These are phyloP conservation scores for Solanum rostratum DNA, from an alignment of 257 asterid genomes.

Conservation along the genomic window DNA sequence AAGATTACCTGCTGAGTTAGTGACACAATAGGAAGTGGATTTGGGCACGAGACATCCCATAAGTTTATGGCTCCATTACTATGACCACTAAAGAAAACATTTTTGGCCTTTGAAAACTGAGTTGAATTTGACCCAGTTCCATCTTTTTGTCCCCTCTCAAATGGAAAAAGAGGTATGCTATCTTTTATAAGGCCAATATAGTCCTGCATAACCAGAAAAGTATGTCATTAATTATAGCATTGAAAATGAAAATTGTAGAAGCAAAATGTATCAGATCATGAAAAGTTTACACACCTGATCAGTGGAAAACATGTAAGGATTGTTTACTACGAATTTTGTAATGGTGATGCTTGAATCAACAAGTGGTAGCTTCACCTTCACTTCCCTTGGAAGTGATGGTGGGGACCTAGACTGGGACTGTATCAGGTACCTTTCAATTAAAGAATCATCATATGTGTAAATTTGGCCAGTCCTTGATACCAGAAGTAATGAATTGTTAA, in stretches of 20 bases:
- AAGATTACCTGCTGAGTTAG: constrained; percentile 64
- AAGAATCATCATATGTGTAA: constrained; percentile 50
- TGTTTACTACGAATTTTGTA: constrained; percentile 40
- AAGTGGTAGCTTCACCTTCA: constrained; percentile 54
- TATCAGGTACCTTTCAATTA: constrained; percentile 59
- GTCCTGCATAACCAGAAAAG: constrained; percentile 33
- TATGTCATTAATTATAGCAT: not conserved
- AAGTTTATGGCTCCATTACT: constrained; percentile 64
- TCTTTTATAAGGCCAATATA: constrained; percentile 32
- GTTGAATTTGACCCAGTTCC: constrained; percentile 41
- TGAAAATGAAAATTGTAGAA: not conserved
- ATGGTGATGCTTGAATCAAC: constrained; percentile 72
- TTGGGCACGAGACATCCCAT: constrained; percentile 90
- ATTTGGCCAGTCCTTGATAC: constrained; percentile 66
- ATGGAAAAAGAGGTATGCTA: constrained; percentile 54
- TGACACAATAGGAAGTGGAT: constrained; percentile 53
- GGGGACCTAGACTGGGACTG: constrained; percentile 66
- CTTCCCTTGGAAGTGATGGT: constrained; percentile 74
- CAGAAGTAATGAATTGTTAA: constrained; percentile 40
- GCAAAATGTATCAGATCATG: not conserved
- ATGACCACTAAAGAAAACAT: constrained; percentile 75
- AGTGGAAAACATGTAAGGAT: constrained; percentile 35
- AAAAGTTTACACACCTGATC: constrained; percentile 39
- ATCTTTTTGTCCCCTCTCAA: constrained; percentile 45
- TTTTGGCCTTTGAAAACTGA: constrained; percentile 55